A percentile compares a stretch with the other conserved stretches of the same genome.
These are phyloP conservation scores for Clonostachys rosea DNA, from an alignment of 2,329 filamentous ascomycete species.

Conservation along the genomic window DNA sequence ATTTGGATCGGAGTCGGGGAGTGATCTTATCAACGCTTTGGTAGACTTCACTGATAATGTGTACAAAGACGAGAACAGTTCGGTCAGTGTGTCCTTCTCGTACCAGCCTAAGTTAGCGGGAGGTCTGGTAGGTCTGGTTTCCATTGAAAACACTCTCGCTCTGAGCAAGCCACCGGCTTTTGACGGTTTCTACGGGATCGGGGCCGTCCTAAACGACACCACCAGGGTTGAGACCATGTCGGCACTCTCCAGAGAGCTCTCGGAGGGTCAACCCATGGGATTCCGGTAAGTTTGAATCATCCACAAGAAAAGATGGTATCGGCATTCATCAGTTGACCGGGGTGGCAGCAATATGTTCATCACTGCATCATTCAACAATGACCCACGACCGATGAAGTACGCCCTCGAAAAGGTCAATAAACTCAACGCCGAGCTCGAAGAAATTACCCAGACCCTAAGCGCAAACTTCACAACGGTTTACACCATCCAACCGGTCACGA, in stretches of 20 bases:
- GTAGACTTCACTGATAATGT: slow-evolving; percentile 22
- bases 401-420: slow-evolving; percentile 19
- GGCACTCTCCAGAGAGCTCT: slow-evolving; percentile 19
- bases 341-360: slow-evolving; percentile 24
- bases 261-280: neutral
- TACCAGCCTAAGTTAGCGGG: slow-evolving; percentile 20
- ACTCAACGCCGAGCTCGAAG: slow-evolving; percentile 17
- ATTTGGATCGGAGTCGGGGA: slow-evolving; percentile 11
- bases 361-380: slow-evolving; percentile 26
- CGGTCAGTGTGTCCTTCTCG: slow-evolving; percentile 22
- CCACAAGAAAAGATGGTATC: slow-evolving; percentile 14
- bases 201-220: slow-evolving; percentile 13
- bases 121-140: slow-evolving; percentile 16
- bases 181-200: slow-evolving; percentile 15
- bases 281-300: neutral
- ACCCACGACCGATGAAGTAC: slow-evolving; percentile 23
- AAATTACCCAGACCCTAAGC: slow-evolving; percentile 9
- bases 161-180: slow-evolving; percentile 19
- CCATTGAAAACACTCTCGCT: slow-evolving; percentile 20
- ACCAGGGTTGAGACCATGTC: slow-evolving; percentile 18
- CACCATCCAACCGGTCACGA: slow-evolving; percentile 24
- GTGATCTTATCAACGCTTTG: slow-evolving; percentile 18
- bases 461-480: slow-evolving; percentile 18
- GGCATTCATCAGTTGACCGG: slow-evolving; percentile 7
- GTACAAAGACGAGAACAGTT: slow-evolving; percentile 21